phyloP scores from a whole-genome alignment of 2,329 filamentous ascomycete species.

The Aspergillus nomiae region DNA sequence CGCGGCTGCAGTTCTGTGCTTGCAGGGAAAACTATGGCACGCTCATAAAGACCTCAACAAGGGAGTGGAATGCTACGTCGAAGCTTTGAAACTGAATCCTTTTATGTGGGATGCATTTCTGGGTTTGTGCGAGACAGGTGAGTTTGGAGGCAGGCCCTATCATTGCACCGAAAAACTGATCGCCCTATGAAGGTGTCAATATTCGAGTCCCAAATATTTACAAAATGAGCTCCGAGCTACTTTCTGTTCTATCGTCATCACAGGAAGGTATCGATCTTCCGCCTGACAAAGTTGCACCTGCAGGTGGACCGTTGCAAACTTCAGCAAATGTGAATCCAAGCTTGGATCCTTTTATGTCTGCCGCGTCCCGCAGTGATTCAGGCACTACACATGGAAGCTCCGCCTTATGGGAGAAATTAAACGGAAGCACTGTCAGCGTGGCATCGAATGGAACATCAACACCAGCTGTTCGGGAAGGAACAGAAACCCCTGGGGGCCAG shows the following conservation, averaged over 20 bases:
- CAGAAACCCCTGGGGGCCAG: conserved; percentile 65
- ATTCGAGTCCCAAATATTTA: conserved; percentile 86
- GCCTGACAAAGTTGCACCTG: conserved; percentile 34
- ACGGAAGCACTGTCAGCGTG: conserved; percentile 48
- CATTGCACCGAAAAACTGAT: conserved; percentile 5
- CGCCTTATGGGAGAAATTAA: conserved; percentile 52
- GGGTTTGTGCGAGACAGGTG: conserved; percentile 76
- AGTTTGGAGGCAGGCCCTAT: conserved; percentile 14
- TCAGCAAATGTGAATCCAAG: conserved; percentile 40
- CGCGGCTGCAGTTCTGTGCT: conserved; percentile 76
- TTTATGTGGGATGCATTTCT: conserved; percentile 99
- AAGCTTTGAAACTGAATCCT: conserved; percentile 84
- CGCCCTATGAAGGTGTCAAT: conserved; percentile 64
- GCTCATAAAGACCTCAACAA: conserved; percentile 78
- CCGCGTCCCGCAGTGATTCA: conserved; percentile 36
- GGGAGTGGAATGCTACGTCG: conserved; percentile 83
- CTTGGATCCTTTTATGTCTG: conserved; percentile 47
- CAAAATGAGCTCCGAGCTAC: conserved; percentile 68
- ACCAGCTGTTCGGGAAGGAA: conserved; percentile 52
- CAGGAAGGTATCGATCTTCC: conserved; percentile 32
- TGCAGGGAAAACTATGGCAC: conserved; percentile 85
- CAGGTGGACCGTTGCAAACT: conserved; percentile 38
- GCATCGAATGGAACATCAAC: conserved; percentile 31
- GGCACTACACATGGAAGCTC: conserved; percentile 42
- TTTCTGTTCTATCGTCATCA: conserved; percentile 48